Evolutionary conservation across 2,329 filamentous ascomycete genomes (phyloP).

Genomic region (Diatrype stigma): DNA sequence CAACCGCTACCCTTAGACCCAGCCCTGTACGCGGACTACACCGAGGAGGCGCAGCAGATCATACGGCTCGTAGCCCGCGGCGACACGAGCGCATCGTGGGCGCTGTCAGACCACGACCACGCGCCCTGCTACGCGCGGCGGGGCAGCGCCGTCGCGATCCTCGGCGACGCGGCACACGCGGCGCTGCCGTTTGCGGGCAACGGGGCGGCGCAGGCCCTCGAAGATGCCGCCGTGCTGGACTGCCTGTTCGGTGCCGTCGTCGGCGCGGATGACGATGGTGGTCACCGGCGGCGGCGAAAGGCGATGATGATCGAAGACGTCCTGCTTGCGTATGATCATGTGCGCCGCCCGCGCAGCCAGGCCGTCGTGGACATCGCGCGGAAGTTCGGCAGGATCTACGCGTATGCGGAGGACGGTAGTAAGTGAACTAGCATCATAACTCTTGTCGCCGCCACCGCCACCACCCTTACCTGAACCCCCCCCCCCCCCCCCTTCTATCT

Average conservation of each 20-base stretch:
- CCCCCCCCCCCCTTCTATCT: not conserved
- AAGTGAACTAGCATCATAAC: not conserved
- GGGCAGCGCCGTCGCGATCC: constrained; percentile 19
- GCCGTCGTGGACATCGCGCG: constrained; percentile 26
- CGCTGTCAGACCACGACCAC: constrained; percentile 29
- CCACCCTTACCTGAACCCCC: too few species aligned
- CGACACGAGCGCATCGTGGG: constrained; percentile 29
- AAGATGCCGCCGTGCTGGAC: constrained; percentile 30
- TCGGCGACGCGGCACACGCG: constrained; percentile 33
- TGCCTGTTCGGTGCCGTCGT: constrained; percentile 17
- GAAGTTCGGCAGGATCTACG: constrained; percentile 24
- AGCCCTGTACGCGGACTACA: constrained; percentile 24
- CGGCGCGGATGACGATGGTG: not conserved
- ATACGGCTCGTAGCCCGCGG: constrained; percentile 23
- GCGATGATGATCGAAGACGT: constrained; percentile 15
- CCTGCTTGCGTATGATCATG: constrained; percentile 24
- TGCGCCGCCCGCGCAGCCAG: constrained; percentile 26
- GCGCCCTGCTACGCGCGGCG: constrained; percentile 24
- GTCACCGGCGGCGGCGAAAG: constrained; percentile 1
- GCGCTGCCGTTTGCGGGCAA: constrained; percentile 31
- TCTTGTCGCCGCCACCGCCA: not conserved
- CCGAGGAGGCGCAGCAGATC: constrained; percentile 26
- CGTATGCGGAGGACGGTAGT: constrained; percentile 20
- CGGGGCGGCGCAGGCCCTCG: constrained; percentile 33
- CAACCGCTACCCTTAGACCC: constrained; percentile 21